A percentile compares a stretch with the other conserved stretches of the same genome.
phyloP scores from a whole-genome alignment of 495 filamentous ascomycete species.

The Penicillium lagena region DNA sequence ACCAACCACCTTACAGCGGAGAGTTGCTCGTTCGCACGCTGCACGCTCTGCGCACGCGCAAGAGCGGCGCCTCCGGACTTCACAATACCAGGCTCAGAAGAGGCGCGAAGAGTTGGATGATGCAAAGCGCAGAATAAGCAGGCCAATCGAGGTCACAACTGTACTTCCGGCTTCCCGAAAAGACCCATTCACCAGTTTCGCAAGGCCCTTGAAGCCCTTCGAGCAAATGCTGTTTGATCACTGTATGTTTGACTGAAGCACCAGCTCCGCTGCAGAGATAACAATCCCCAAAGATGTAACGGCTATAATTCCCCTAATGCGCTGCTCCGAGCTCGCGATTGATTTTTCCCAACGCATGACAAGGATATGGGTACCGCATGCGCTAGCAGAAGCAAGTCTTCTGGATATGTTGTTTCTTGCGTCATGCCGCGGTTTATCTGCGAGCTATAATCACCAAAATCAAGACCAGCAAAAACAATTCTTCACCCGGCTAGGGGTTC shows the following conservation, averaged over 20 bases:
- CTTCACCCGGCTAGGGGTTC: slow-evolving; percentile 1
- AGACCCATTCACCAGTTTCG: slow-evolving; percentile 9
- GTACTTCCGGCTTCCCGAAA: slow-evolving; percentile 1
- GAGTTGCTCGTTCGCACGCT: slow-evolving; percentile 12
- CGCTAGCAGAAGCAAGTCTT: slow-evolving; percentile 2
- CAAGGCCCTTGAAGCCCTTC: slow-evolving; percentile 1
- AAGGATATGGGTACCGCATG: slow-evolving; percentile 3
- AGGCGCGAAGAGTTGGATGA: background rate
- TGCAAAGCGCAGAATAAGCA: background rate
- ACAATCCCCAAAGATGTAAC: slow-evolving; percentile 1
- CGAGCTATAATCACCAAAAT: background rate
- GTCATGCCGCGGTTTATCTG: slow-evolving; percentile 5
- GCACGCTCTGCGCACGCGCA: slow-evolving; percentile 16
- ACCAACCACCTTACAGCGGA: slow-evolving; percentile 22
- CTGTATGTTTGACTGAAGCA: slow-evolving; percentile 2
- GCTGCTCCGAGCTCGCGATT: slow-evolving; percentile 5
- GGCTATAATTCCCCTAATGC: slow-evolving; percentile 13
- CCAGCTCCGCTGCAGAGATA: background rate
- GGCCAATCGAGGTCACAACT: background rate
- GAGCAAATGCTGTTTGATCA: slow-evolving; percentile 10
- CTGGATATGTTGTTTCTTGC: slow-evolving; percentile 7
- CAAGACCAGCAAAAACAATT: background rate
- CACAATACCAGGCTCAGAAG: slow-evolving; percentile 16
- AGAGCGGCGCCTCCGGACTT: slow-evolving; percentile 11
- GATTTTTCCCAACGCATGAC: slow-evolving; percentile 8